Conservation (phyloP, 2,329 filamentous ascomycete genomes). For the Aspergillus uvarum region DNA sequence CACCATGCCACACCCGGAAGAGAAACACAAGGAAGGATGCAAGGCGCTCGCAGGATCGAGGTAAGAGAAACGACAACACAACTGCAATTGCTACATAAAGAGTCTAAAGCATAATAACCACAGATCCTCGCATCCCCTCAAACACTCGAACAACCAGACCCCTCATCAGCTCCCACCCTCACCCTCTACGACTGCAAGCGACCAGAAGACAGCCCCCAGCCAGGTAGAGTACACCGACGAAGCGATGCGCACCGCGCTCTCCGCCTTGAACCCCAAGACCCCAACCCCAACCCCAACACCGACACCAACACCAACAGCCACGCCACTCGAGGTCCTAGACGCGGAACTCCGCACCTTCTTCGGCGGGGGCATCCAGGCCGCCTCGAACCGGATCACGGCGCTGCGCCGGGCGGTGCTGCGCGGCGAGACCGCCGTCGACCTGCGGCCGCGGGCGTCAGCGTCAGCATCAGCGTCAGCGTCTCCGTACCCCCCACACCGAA, state of each 20-base stretch:
- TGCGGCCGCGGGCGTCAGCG: background rate
- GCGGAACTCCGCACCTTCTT: background rate
- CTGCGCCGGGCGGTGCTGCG: background rate
- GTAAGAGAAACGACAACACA: no score
- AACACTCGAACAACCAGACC: no score
- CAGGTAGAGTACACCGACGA: background rate
- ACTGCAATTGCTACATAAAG: no score
- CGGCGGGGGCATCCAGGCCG: background rate
- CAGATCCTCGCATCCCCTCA: no score
- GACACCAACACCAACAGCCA: background rate
- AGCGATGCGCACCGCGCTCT: background rate
- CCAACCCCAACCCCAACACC: no score
- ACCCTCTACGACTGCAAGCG: no score
- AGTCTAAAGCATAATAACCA: no score
- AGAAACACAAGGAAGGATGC: no score
- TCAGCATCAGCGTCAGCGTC: background rate
- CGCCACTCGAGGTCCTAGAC: background rate
- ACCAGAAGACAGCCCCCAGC: background rate
- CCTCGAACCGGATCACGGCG: background rate
- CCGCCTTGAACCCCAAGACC: background rate
- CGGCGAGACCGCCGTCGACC: background rate
- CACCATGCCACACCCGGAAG: no score
- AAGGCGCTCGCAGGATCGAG: no score
- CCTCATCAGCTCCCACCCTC: no score
- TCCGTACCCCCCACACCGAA: background rate